These are phyloP conservation scores for Debaryomyces coudertii DNA, from an alignment of 1,139 yeast species.

Conservation along the genomic window DNA sequence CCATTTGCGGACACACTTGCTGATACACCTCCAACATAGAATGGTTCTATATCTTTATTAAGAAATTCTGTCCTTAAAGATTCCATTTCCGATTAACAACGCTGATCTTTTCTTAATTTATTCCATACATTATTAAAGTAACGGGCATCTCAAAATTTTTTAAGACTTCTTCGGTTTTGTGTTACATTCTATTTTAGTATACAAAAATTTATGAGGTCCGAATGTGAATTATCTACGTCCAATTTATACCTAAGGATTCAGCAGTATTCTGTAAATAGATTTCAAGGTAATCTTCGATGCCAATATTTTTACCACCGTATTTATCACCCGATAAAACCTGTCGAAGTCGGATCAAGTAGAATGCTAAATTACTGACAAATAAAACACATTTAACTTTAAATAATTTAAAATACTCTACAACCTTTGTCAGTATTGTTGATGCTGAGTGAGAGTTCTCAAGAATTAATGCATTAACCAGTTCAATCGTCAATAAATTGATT, in stretches of 20 bases:
- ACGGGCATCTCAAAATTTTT: constrained; percentile 16
- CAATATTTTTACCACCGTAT: constrained; percentile 38
- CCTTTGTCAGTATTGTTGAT: constrained; percentile 3
- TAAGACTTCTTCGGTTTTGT: constrained; percentile 3
- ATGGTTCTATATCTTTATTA: constrained; percentile 56
- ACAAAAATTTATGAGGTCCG: not conserved
- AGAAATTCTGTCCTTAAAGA: constrained; percentile 37
- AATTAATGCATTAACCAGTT: constrained; percentile 44
- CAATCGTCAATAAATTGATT: constrained; percentile 60
- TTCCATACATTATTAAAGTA: not conserved
- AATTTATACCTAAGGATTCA: constrained; percentile 45
- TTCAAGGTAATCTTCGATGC: constrained; percentile 53
- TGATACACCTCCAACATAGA: constrained; percentile 82
- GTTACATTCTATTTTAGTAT: not conserved
- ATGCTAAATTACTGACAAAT: constrained; percentile 47
- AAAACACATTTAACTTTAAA: constrained; percentile 41
- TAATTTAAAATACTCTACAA: constrained; percentile 25
- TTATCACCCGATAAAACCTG: constrained; percentile 39
- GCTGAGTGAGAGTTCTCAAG: constrained; percentile 19
- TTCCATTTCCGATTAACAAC: constrained; percentile 23
- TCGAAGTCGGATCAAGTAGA: constrained; percentile 41
- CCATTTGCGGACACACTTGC: constrained; percentile 74
- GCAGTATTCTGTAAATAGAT: constrained; percentile 46
- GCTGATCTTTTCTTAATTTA: not conserved
- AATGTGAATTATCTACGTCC: constrained; percentile 14